phyloP scores from a whole-genome alignment of 192 early-diverging fungal species.

The Thamnidium elegans region DNA sequence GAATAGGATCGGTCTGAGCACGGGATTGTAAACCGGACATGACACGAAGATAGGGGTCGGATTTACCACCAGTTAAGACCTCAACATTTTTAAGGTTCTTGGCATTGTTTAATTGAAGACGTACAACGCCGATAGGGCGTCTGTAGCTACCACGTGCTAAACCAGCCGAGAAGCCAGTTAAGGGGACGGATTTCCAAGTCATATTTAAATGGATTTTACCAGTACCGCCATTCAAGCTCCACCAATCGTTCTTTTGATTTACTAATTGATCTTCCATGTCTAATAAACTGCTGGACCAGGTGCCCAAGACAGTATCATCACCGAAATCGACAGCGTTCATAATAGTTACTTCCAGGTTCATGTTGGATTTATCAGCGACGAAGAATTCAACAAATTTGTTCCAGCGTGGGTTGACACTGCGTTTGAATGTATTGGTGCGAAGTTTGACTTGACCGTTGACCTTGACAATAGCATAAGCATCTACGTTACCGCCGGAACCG shows the following conservation, averaged over 20 bases:
- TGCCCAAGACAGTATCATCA: constrained; percentile 41
- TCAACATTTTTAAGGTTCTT: constrained; percentile 83
- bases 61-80: constrained; percentile 70
- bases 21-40: constrained; percentile 57
- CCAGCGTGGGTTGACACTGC: constrained; percentile 81
- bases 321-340: constrained; percentile 49
- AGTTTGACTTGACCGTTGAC: constrained; percentile 49
- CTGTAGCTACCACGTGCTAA: constrained; percentile 45
- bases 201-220: constrained; percentile 44
- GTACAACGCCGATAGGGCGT: constrained; percentile 73
- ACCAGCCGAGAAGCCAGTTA: constrained; percentile 55
- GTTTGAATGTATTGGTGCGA: constrained; percentile 63
- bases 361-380: constrained; percentile 61
- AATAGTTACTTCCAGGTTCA: constrained; percentile 60
- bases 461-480: constrained; percentile 53
- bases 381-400: constrained; percentile 68
- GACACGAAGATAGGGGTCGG: constrained; percentile 88
- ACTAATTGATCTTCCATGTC: constrained; percentile 27
- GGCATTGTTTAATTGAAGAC: constrained; percentile 71
- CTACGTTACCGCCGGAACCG: constrained; percentile 23
- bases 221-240: constrained; percentile 34
- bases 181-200: constrained; percentile 75
- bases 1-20: constrained; percentile 74
- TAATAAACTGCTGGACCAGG: constrained; percentile 30
- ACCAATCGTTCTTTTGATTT: constrained; percentile 46